Evolutionary conservation across 805 yeast genomes (phyloP).

Genomic region (Hagleromyces aurorensis): DNA sequence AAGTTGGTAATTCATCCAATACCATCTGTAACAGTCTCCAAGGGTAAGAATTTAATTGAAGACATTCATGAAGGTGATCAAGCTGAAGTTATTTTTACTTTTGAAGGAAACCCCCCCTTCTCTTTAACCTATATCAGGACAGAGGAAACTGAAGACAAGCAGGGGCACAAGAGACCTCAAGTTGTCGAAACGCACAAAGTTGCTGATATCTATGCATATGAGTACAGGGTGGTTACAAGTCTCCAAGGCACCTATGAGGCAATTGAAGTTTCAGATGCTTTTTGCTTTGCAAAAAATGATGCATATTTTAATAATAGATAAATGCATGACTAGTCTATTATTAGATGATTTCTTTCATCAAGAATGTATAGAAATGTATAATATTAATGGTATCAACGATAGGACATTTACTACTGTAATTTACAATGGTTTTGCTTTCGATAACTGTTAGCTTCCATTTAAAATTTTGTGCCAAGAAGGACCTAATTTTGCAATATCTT

Average conservation of each 20-base stretch:
- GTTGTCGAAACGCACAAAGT: conserved; percentile 54
- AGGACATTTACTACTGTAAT: too few relatives aligned
- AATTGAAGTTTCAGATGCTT: conserved; percentile 77
- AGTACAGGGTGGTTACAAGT: conserved; percentile 66
- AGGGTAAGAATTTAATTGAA: conserved; percentile 66
- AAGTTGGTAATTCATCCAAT: conserved; percentile 42
- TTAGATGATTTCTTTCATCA: too few relatives aligned
- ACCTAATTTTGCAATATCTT: too few relatives aligned
- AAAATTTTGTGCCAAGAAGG: too few relatives aligned
- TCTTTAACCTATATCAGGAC: conserved; percentile 76
- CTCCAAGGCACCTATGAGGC: conserved; percentile 94
- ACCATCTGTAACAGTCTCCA: conserved; percentile 76
- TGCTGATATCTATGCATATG: conserved; percentile 56
- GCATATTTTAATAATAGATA: conserved; percentile 23
- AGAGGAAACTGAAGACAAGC: conserved; percentile 36
- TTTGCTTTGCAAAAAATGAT: conserved; percentile 49
- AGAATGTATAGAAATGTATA: too few relatives aligned
- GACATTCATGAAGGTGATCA: conserved; percentile 94
- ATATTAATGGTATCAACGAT: too few relatives aligned
- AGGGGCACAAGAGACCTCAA: conserved; percentile 41
- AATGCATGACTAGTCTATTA: too few relatives aligned
- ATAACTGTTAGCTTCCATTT: too few relatives aligned
- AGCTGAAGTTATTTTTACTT: conserved; percentile 75
- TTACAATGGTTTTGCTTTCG: too few relatives aligned
- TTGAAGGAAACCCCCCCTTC: conserved; percentile 89